A percentile compares a stretch with the other conserved stretches of the same genome.
Evolutionary conservation across 2,329 filamentous ascomycete species (phyloP).

Genomic region (Fusarium pseudonygamai): DNA sequence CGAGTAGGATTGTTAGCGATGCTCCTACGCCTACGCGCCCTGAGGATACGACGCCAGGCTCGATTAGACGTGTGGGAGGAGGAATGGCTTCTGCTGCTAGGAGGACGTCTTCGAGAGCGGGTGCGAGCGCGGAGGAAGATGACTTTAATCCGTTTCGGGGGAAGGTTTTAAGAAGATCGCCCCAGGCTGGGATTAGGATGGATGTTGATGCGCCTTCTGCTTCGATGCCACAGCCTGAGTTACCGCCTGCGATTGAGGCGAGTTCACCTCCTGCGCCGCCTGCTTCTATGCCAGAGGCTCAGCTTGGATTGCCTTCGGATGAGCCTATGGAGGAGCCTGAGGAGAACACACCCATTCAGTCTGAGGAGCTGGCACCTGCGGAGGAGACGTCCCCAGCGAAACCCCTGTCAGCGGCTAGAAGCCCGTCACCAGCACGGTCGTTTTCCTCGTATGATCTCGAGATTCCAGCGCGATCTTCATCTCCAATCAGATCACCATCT

Average conservation of each 20-base stretch:
- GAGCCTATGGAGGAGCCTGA: neutral
- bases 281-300: conserved; percentile 24
- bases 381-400: conserved; percentile 2
- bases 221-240: conserved; percentile 27
- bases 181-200: conserved; percentile 42
- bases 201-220: conserved; percentile 18
- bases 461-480: neutral
- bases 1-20: conserved; percentile 39
- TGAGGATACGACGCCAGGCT: conserved; percentile 17
- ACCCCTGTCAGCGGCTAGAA: neutral
- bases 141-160: conserved; percentile 46
- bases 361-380: neutral
- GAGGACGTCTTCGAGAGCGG: conserved; percentile 55
- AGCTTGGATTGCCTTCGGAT: neutral
- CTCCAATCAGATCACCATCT: neutral
- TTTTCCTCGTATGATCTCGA: conserved; percentile 11
- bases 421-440: conserved; percentile 9
- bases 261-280: conserved; percentile 7
- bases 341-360: neutral
- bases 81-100: conserved; percentile 49
- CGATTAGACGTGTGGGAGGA: conserved; percentile 39
- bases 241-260: neutral
- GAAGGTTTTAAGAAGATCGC: conserved; percentile 42
- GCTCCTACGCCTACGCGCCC: conserved; percentile 26
- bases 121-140: conserved; percentile 52